Base-by-base conservation (phyloP, 352 stramenopile species). In the Pythium insidiosum region DNA sequence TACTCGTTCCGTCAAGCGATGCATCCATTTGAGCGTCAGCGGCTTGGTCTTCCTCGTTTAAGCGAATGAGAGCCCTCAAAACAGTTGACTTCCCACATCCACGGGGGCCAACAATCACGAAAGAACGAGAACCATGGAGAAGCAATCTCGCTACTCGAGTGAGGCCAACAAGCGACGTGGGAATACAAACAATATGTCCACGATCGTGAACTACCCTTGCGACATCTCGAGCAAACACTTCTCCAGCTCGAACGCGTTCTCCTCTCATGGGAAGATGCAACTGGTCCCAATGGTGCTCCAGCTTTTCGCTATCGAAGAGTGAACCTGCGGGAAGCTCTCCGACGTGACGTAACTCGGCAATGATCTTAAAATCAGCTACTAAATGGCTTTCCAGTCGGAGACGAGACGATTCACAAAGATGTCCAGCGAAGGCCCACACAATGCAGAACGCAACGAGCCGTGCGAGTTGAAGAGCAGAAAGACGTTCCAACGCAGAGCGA, bases 1-100 rank as follows among this genome's bases (percentile, higher is more conserved):
- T 23, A 67, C 58, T 7, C 61, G 46, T 9, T 73, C 50, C n/a
- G 6, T 80, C 61, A 10, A 86, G 37, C 3, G 73, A 75, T 0
- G 64, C 57, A 30, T 86, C 70, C 0, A 72, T 43, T 41, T 73
- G 73, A 36, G 61, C 63, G 37, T 78, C 58, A 0, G 55, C 50
- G 11, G 48, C 46, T 33, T 70, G 55, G 4, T 69, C 58, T 38
- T 69, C 53, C 0, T 56, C 43, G 22, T 84, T 80, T 16, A 64
- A 50, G 18, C 42, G 42, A 18, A 51, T 37, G 6, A 86, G 21
- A 34, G 67, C 53, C 5, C 68, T 56, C 21, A 86, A 25, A 13
- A 84, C 21, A 2, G 73, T 73, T 1, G 63, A 73, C 28, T 86
- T 86, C 0, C 73, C 73, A 15, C 51, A 56, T 1, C 66, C 73